Evolutionary conservation across 805 yeast species (phyloP).

Genomic region (Ogataea wickerhamii): DNA sequence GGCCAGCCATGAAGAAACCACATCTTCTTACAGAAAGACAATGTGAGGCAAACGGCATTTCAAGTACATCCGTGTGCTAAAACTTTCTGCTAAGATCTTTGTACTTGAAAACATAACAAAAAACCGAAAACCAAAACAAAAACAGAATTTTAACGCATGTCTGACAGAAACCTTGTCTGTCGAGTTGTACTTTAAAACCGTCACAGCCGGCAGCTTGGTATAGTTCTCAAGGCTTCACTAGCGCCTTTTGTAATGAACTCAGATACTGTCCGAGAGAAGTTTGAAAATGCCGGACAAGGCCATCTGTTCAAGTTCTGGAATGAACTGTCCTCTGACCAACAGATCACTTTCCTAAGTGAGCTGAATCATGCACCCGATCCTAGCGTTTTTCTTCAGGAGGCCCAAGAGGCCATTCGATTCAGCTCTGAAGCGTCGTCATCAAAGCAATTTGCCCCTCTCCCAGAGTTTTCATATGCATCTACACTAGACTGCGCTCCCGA

Average conservation of each 20-base stretch:
- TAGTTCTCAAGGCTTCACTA: no score
- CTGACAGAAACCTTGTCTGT: no score
- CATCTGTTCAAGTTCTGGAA: slow-evolving; percentile 52
- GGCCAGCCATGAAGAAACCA: no score
- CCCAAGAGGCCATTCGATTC: slow-evolving; percentile 44
- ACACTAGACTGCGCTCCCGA: slow-evolving; percentile 35
- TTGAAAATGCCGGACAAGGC: slow-evolving; percentile 45
- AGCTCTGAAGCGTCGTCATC: slow-evolving; percentile 20
- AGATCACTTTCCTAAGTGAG: slow-evolving; percentile 37
- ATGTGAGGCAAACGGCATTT: no score
- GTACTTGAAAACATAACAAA: no score
- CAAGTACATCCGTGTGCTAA: no score
- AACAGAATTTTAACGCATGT: no score
- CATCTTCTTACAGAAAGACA: no score
- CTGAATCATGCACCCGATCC: slow-evolving; percentile 43
- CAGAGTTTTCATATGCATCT: slow-evolving; percentile 50
- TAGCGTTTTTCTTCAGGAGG: slow-evolving; percentile 36
- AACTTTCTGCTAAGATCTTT: no score
- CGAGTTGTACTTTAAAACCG: no score
- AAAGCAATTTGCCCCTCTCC: slow-evolving; percentile 45
- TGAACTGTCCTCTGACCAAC: slow-evolving; percentile 34
- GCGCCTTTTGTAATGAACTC: background rate
- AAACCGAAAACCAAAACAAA: no score
- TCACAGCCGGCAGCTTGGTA: no score
- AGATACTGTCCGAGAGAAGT: slow-evolving; percentile 22